Percentiles rank a stretch among this genome's conserved stretches.
phyloP scores from a whole-genome alignment of 139 green algal species.

The Chlamydomonas sp. region DNA sequence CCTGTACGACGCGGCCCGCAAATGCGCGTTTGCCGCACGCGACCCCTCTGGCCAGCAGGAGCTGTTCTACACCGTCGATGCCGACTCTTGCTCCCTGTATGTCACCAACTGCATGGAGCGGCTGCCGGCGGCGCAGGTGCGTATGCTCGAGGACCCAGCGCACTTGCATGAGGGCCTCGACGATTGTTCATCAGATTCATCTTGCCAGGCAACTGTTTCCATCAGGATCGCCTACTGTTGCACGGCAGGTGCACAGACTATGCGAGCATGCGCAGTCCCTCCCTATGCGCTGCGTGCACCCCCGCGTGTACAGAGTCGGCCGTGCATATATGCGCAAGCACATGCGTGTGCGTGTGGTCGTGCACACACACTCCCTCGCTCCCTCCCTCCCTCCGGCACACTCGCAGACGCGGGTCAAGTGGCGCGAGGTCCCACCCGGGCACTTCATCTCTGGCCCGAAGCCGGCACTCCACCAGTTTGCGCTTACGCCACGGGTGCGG shows the following conservation, averaged over 20 bases:
- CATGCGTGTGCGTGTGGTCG: too few relatives aligned
- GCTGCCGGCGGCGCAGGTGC: conserved; percentile 20
- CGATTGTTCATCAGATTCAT: too few relatives aligned
- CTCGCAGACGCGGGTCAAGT: conserved; percentile 32
- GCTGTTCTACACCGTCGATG: conserved; percentile 45
- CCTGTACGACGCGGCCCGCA: conserved; percentile 51
- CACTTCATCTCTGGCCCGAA: conserved; percentile 49
- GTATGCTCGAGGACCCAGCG: not conserved
- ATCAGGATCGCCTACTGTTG: too few relatives aligned
- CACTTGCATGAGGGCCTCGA: too few relatives aligned
- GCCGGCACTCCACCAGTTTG: conserved; percentile 57
- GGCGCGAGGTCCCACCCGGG: conserved; percentile 57
- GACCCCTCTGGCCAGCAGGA: conserved; percentile 39
- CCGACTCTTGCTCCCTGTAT: conserved; percentile 38
- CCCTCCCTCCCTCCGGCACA: too few relatives aligned
- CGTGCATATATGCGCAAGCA: too few relatives aligned
- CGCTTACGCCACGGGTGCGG: conserved; percentile 63
- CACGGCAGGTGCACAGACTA: too few relatives aligned
- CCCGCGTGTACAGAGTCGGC: too few relatives aligned
- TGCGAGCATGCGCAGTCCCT: too few relatives aligned
- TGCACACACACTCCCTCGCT: too few relatives aligned
- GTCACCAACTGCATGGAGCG: conserved; percentile 35
- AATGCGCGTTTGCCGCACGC: conserved; percentile 55
- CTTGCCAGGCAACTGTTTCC: too few relatives aligned
- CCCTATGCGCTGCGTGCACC: too few relatives aligned